phyloP scores from a whole-genome alignment of 805 yeast species.

The Suhomyces prunicola region DNA sequence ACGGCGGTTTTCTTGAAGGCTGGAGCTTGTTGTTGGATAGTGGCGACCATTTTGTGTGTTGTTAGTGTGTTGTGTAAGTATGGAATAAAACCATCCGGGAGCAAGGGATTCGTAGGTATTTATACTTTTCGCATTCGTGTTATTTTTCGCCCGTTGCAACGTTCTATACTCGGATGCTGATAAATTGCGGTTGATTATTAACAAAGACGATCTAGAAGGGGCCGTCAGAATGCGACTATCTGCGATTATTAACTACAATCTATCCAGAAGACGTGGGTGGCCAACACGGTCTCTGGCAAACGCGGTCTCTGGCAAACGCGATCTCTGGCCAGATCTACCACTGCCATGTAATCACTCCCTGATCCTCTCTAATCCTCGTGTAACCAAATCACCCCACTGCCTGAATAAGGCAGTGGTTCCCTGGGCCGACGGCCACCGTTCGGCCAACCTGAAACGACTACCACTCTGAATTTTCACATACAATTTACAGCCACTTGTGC shows the following conservation, averaged over 20 bases:
- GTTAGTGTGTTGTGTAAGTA: background rate
- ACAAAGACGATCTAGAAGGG: slow-evolving; percentile 1
- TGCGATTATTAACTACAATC: slow-evolving; percentile 5
- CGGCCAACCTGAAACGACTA: background rate
- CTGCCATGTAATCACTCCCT: background rate
- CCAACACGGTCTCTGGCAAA: no score
- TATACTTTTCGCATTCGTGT: slow-evolving; percentile 1
- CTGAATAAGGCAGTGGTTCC: background rate
- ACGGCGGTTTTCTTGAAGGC: slow-evolving; percentile 95
- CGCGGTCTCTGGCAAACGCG: background rate
- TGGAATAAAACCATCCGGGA: background rate
- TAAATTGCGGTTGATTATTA: slow-evolving; percentile 8
- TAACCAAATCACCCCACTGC: no score
- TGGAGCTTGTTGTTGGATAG: slow-evolving; percentile 96
- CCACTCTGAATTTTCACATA: background rate
- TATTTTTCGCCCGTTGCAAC: background rate
- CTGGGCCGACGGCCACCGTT: background rate
- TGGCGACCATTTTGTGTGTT: slow-evolving; percentile 67
- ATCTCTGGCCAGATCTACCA: background rate
- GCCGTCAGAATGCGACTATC: background rate
- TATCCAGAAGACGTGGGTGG: no score
- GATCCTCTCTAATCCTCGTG: background rate
- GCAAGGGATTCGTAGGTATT: slow-evolving; percentile 1
- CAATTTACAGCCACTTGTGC: background rate
- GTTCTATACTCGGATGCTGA: background rate